Percentiles rank a stretch among this genome's conserved stretches.
These are phyloP conservation scores for Venturia carpophila DNA, from an alignment of 2,329 filamentous ascomycete species.

Conservation along the genomic window DNA sequence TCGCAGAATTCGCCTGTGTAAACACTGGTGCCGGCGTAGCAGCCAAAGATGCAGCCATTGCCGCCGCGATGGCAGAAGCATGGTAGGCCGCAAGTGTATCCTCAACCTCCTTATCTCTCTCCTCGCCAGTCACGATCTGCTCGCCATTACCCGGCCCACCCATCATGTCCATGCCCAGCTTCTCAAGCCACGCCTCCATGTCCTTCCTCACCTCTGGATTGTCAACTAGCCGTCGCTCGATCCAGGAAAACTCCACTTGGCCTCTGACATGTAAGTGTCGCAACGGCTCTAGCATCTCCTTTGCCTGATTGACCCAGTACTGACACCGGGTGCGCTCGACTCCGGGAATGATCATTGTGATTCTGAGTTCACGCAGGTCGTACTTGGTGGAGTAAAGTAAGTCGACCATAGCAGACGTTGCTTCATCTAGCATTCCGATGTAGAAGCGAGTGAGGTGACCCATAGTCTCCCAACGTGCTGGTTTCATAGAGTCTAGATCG, in stretches of 20 bases:
- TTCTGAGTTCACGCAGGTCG: not conserved
- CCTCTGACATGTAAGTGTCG: not conserved
- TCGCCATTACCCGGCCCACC: not conserved
- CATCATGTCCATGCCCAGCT: not conserved
- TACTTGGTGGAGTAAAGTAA: not conserved
- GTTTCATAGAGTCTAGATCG: not conserved
- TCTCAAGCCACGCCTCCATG: not conserved
- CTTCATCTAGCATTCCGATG: not conserved
- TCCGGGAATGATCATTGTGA: not conserved
- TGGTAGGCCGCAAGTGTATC: not conserved
- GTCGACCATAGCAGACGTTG: not conserved
- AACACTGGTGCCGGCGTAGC: not conserved
- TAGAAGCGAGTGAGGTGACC: not conserved
- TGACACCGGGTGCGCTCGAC: not conserved
- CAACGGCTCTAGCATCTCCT: not conserved
- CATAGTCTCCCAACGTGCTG: constrained; percentile 5
- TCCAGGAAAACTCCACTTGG: not conserved
- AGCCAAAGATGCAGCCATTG: not conserved
- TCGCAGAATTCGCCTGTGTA: not conserved
- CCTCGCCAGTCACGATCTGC: not conserved
- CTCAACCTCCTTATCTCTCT: not conserved
- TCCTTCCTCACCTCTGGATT: constrained; percentile 3
- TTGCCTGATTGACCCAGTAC: constrained; percentile 2
- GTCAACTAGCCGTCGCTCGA: not conserved
- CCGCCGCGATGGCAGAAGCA: not conserved